Evolutionary conservation across 768 basidiomycete species (phyloP), one percentile per base, ranked within the genome.

Genomic region (Lepiota venenata): DNA sequence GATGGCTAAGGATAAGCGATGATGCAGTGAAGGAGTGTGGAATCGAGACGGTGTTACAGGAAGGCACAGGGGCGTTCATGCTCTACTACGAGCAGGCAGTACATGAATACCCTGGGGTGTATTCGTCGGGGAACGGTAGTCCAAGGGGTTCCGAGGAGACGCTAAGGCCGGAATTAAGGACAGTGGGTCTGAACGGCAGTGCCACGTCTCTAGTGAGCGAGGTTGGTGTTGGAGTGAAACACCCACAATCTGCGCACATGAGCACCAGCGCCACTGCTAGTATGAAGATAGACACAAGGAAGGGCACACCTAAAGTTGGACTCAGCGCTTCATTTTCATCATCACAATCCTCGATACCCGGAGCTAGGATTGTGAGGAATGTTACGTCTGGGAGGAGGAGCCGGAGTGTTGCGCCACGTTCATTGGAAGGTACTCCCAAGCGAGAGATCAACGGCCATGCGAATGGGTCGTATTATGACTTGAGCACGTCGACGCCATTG

Each of bases 1-100:
- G 92, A 2, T 98, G 96, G 96, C 72, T 97, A 52, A 75, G 92
- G 53, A 86, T 94, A 56, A 92, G 89, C 63, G 96, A 99, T 70
- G 88, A 91, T 60, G 71, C 80, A 3, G 91, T 94, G 50, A 73
- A 77, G 27, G 88, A 92, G 61, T 84, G 84, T 36, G 87, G 87
- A 22, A 78, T 93, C 50, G 84, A 88, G 71, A 73, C 74, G 50
- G 91, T 92, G 64, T 69, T 91, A 50, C 72, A 76, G 64, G 88
- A 88, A 76, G 88, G 86, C 49, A 74, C 80, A 16, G 73, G 72
- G n/a, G 90, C 83, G 57, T 96, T 98, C 69, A 91, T 99, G 90
- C 77, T 98, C 37, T 98, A 92, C 64, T 99, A 98, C 62, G 96
- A 99, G 74, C 80, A 84, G 27, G 76, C 71, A 35, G 65, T 73